Percentiles rank a stretch among this genome's conserved stretches.
phyloP scores from a whole-genome alignment of 768 basidiomycete genomes.

The Mycena polygramma region DNA sequence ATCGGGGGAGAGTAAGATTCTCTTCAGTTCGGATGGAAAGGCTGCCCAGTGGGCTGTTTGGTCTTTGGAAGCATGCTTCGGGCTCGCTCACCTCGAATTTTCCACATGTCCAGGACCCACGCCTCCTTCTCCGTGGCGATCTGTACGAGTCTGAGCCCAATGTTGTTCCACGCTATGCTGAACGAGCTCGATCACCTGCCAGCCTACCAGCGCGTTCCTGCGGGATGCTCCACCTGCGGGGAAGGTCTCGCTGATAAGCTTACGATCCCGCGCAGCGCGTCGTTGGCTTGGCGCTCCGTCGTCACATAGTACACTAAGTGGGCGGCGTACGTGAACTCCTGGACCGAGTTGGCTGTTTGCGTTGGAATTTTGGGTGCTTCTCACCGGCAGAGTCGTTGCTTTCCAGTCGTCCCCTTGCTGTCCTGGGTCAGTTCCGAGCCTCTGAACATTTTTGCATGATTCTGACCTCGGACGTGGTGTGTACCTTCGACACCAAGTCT shows the following conservation, averaged over 20 bases:
- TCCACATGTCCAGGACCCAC: slow-evolving; percentile 5
- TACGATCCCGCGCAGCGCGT: not conserved
- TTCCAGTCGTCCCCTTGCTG: no score
- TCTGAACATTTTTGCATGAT: no score
- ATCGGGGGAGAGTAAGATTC: not conserved
- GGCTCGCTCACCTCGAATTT: slow-evolving; percentile 1
- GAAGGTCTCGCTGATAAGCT: not conserved
- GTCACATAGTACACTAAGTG: not conserved
- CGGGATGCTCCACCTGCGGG: not conserved
- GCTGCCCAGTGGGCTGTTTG: no score
- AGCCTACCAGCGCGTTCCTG: not conserved
- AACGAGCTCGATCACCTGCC: not conserved
- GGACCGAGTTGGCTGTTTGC: no score
- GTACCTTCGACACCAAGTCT: no score
- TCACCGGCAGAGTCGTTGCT: no score
- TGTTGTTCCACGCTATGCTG: not conserved
- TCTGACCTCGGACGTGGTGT: no score
- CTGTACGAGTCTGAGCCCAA: not conserved
- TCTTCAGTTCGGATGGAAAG: not conserved
- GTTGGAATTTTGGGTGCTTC: no score
- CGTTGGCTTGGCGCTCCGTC: not conserved
- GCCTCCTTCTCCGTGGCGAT: not conserved
- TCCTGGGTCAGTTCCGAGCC: no score
- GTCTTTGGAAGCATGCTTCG: no score
- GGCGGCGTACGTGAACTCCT: no score